Base-by-base conservation (phyloP, 2,329 filamentous ascomycete species). In the Neocatenulostroma microsporum region DNA sequence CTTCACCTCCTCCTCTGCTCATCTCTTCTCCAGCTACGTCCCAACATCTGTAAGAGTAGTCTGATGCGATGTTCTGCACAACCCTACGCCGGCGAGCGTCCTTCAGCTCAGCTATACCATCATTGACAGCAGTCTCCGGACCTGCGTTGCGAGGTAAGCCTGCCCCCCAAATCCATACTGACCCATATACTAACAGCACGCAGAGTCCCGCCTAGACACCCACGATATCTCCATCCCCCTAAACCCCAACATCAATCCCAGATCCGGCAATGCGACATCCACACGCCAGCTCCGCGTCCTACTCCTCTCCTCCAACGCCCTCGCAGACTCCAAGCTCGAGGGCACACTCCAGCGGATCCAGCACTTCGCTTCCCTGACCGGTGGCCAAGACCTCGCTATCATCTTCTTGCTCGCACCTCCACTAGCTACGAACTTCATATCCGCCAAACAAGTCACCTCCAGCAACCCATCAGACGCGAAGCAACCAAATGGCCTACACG, bases 1-100 rank as follows among this genome's bases (percentile, higher is more conserved):
- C n/a, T n/a, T n/a, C n/a, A n/a, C n/a, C n/a, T n/a, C n/a, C n/a
- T n/a, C n/a, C n/a, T n/a, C n/a, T n/a, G n/a, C n/a, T n/a, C n/a
- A n/a, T n/a, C n/a, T n/a, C n/a, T n/a, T n/a, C n/a, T n/a, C n/a
- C n/a, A n/a, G n/a, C n/a, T n/a, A n/a, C n/a, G n/a, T n/a, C n/a
- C n/a, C n/a, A n/a, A n/a, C n/a, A n/a, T n/a, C n/a, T n/a, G n/a
- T n/a, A n/a, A n/a, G n/a, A n/a, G n/a, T n/a, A n/a, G n/a, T n/a
- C n/a, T n/a, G n/a, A n/a, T n/a, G 36, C 27, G 25, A 63, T 61
- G 55, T 68, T 68, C 50, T 64, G 61, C 46, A 51, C 56, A n/a
- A 56, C 54, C 12, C 58, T 69, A 10, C 59, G 60, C 10, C 48
- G 51, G 20, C 61, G 62, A 15, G 48, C 57, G 4, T 54, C 65